phyloP scores from a whole-genome alignment of 2,329 filamentous ascomycete species.

The Coniochaeta ligniaria region DNA sequence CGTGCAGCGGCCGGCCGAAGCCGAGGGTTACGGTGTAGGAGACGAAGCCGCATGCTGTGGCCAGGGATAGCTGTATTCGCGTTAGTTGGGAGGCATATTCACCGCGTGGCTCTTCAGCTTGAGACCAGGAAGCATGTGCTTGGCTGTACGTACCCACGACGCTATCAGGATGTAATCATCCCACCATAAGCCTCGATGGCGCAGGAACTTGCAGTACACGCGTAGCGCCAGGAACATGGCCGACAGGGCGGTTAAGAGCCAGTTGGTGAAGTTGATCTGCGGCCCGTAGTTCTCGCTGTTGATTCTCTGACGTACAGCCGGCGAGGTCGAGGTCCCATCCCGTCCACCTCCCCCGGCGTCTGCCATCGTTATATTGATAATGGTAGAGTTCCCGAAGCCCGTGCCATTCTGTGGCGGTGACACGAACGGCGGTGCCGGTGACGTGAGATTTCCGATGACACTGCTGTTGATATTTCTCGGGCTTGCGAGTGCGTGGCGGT shows the following conservation, averaged over 20 bases:
- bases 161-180: constrained; percentile 21
- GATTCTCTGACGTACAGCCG: background rate
- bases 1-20: constrained; percentile 8
- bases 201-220: constrained; percentile 16
- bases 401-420: background rate
- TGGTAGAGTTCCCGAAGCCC: background rate
- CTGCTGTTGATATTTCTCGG: background rate
- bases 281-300: background rate
- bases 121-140: background rate
- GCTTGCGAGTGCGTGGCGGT: background rate
- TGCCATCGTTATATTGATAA: background rate
- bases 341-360: background rate
- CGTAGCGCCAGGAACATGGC: constrained; percentile 10
- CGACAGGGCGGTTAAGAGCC: constrained; percentile 1
- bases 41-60: background rate
- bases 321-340: background rate
- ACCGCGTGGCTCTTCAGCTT: too few relatives aligned
- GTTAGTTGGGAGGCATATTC: background rate
- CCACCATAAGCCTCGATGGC: constrained; percentile 19
- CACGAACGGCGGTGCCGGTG: background rate
- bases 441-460: background rate
- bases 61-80: background rate
- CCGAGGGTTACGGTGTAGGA: constrained; percentile 9
- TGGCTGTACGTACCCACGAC: constrained; percentile 15
- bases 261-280: constrained; percentile 2